phyloP scores from a whole-genome alignment of 2,329 filamentous ascomycete species.

The Ophiostoma montium region DNA sequence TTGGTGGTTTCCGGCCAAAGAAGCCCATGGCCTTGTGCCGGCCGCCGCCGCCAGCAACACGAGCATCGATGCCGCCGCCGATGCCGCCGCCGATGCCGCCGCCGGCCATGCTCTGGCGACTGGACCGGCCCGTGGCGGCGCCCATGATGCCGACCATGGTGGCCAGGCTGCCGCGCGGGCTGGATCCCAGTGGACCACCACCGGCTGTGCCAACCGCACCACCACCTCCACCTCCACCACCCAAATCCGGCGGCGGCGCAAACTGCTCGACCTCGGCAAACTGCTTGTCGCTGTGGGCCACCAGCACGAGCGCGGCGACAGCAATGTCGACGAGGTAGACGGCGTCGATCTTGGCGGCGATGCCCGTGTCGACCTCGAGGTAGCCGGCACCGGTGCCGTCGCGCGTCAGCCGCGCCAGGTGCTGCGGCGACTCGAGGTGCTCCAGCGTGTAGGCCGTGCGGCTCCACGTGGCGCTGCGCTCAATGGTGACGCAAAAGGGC shows the following conservation, averaged over 20 bases:
- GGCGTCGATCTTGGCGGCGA: slow-evolving; percentile 44
- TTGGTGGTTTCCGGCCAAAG: slow-evolving; percentile 11
- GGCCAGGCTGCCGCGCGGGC: slow-evolving; percentile 12
- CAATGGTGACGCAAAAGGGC: slow-evolving; percentile 46
- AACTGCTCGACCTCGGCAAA: slow-evolving; percentile 38
- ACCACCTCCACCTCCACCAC: not conserved
- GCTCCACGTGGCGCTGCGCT: slow-evolving; percentile 43
- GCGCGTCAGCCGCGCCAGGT: slow-evolving; percentile 45
- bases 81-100: not conserved
- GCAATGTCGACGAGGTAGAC: slow-evolving; percentile 51
- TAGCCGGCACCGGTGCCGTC: slow-evolving; percentile 45
- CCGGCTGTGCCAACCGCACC: too few relatives aligned
- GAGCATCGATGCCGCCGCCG: slow-evolving; percentile 12
- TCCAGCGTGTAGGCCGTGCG: slow-evolving; percentile 51
- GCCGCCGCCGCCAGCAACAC: slow-evolving; percentile 12
- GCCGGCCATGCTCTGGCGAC: slow-evolving; percentile 17
- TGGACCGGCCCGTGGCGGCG: slow-evolving; percentile 16
- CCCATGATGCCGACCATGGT: slow-evolving; percentile 11
- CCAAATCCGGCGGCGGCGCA: slow-evolving; percentile 36
- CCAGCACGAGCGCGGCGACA: slow-evolving; percentile 44
- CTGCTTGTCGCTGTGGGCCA: slow-evolving; percentile 42
- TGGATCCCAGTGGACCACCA: not conserved
- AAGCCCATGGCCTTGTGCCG: not conserved
- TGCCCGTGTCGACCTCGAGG: slow-evolving; percentile 46
- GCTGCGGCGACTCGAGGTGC: slow-evolving; percentile 46